A percentile compares a stretch with the other conserved stretches of the same genome.
These are phyloP conservation scores for Prunus yedoensis DNA, from an alignment of 331 rosid species.

Conservation along the genomic window DNA sequence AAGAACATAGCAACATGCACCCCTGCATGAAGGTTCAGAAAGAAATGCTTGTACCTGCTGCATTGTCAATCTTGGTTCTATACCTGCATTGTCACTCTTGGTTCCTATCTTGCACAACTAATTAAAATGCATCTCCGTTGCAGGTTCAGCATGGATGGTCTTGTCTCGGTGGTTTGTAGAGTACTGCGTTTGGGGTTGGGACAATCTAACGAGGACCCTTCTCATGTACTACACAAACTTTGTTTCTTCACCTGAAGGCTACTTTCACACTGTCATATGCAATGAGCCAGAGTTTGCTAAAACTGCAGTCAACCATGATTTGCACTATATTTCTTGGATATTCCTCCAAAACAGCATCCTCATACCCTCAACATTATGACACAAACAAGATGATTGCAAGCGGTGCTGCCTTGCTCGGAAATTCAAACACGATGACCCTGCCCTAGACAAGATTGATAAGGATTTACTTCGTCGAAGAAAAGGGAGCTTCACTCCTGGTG, in stretches of 20 bases:
- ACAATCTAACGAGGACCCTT: conserved; percentile 84
- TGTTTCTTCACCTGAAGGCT: conserved; percentile 94
- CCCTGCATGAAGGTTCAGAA: not conserved
- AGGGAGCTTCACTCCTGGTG: conserved; percentile 70
- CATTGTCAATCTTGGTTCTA: not conserved
- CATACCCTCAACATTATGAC: conserved; percentile 68
- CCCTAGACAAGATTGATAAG: conserved; percentile 64
- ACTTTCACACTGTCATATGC: conserved; percentile 90
- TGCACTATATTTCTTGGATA: conserved; percentile 86
- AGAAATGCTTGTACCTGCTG: not conserved
- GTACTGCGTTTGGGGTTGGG: conserved; percentile 88
- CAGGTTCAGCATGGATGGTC: conserved; percentile 98
- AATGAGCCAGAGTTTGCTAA: conserved; percentile 70
- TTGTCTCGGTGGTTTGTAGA: conserved; percentile 77
- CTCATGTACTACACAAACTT: conserved; percentile 93
- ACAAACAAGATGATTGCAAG: conserved; percentile 68
- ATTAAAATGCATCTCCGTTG: conserved; percentile 27
- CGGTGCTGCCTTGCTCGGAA: conserved; percentile 80
- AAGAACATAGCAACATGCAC: too few relatives aligned
- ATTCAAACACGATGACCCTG: conserved; percentile 54
- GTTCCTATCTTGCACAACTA: not conserved
- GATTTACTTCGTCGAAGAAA: conserved; percentile 45
- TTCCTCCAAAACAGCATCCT: conserved; percentile 87
- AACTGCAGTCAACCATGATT: conserved; percentile 69
- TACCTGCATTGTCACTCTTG: not conserved